Evolutionary conservation across 139 green algal genomes (phyloP), one percentile per base, ranked within the genome.

Genomic region (Desmodesmus armatus): DNA sequence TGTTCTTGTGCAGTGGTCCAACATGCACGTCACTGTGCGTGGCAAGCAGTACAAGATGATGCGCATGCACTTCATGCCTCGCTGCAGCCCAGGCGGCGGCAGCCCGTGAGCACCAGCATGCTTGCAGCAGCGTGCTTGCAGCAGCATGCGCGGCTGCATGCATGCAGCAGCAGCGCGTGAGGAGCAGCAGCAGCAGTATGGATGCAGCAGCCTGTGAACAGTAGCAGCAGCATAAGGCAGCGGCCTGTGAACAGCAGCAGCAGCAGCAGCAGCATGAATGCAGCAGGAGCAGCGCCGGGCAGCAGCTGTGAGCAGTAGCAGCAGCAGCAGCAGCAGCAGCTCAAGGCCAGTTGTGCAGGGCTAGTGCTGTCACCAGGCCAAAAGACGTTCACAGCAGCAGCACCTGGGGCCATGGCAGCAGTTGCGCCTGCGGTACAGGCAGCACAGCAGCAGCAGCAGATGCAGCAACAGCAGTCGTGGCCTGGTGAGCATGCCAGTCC

Each of bases 61-160:
- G 51, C 88, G 94, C 49, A 86, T 96, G 78, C 91, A 96, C 87
- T 97, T 96, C 82, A 89, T 95, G 80, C 79, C 85, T 25, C 40
- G 62, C n/a, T 35, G 41, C 78, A 76, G 47, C 47, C 13, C 13
- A 13, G 17, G 47, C 13, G 47, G 47, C 13, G 13, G 47, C 47
- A 58, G 47, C 47, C 13, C 13, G 47, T 15, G 13, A 58, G 13
- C 47, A 23, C 13, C 47, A 58, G 47, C 47, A 58, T 23, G 47
- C 47, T 15, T 23, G 47, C 47, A 58, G 47, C 47, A 58, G 47
- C 47, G 17, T 13, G 47, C 17, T 58, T 58, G n/a, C n/a, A n/a
- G n/a, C n/a, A n/a, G n/a, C n/a, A n/a, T n/a, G n/a, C n/a, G n/a
- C n/a, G n/a, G n/a, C n/a, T n/a, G n/a, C n/a, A n/a, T n/a, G n/a